Evolutionary conservation across 495 filamentous ascomycete species (phyloP).

Genomic region (Podospora bellae-mahoneyi): DNA sequence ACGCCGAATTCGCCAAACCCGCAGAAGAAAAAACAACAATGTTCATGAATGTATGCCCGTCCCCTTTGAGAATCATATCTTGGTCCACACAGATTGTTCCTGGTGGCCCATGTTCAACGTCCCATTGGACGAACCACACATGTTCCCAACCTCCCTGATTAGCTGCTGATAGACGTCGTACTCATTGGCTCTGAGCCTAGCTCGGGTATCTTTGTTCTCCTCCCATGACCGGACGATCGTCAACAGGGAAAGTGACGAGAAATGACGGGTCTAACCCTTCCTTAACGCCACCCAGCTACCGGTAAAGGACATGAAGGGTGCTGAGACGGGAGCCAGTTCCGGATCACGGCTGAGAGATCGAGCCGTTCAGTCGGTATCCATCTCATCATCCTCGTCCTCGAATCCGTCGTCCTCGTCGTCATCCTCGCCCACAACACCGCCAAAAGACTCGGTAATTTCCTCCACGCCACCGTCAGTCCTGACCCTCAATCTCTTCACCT

Average conservation of each 20-base stretch:
- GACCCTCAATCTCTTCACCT: slow-evolving; percentile 60
- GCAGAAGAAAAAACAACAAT: slow-evolving; percentile 17
- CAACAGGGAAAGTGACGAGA: not conserved
- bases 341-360: not conserved
- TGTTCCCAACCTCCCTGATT: not conserved
- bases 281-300: not conserved
- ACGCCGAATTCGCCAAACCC: slow-evolving; percentile 29
- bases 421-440: slow-evolving; percentile 18
- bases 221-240: not conserved
- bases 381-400: slow-evolving; percentile 46
- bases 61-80: not conserved
- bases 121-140: not conserved
- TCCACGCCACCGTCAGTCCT: slow-evolving; percentile 65
- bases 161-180: slow-evolving; percentile 1
- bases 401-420: slow-evolving; percentile 56
- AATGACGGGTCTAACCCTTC: not conserved
- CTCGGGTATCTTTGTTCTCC: slow-evolving; percentile 6
- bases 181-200: slow-evolving; percentile 7
- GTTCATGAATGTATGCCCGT: not conserved
- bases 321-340: not conserved
- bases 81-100: not conserved
- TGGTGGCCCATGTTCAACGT: not conserved
- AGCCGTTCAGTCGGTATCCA: slow-evolving; percentile 64
- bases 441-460: slow-evolving; percentile 41
- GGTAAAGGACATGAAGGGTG: not conserved